Percentiles rank a stretch among this genome's conserved stretches.
phyloP scores from a whole-genome alignment of 2,329 filamentous ascomycete genomes.

The Drechslera avenae region DNA sequence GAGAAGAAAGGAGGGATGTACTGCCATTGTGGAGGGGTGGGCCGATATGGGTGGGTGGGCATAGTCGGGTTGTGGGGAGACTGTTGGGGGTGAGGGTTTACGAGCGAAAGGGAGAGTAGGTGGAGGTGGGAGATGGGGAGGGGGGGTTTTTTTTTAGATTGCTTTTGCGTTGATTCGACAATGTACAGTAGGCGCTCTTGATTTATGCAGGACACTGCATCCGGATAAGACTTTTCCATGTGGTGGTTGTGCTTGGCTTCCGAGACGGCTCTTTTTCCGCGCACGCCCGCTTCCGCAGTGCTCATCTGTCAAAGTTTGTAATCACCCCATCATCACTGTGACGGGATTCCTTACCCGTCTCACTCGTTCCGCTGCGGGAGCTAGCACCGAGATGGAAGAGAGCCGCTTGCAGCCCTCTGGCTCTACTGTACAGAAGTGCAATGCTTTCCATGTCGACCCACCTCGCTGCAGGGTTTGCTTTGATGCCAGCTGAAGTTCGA shows the following conservation, averaged over 20 bases:
- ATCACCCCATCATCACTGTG: too few species aligned
- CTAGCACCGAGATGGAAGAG: not conserved
- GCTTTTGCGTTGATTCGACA: too few species aligned
- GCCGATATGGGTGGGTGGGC: slow-evolving; percentile 24
- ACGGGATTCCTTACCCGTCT: not conserved
- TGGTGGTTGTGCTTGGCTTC: not conserved
- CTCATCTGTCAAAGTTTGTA: too few species aligned
- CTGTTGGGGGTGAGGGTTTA: slow-evolving; percentile 28
- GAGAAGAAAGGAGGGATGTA: slow-evolving; percentile 19
- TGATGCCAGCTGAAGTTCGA: slow-evolving; percentile 3
- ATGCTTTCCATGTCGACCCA: too few species aligned
- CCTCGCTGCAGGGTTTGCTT: not conserved
- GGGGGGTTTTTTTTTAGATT: too few species aligned
- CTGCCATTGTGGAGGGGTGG: slow-evolving; percentile 32
- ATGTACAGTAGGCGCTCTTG: too few species aligned
- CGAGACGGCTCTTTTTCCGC: not conserved
- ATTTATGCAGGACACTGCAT: too few species aligned
- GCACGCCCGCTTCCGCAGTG: too few species aligned
- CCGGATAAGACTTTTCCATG: too few species aligned
- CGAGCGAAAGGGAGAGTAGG: slow-evolving; percentile 16
- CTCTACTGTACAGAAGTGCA: too few species aligned
- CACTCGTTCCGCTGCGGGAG: not conserved
- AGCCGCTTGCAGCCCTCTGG: not conserved
- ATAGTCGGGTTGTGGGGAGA: slow-evolving; percentile 29
- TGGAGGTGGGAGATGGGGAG: too few species aligned